Conservation (phyloP, 2,329 filamentous ascomycete genomes). For the Xylaria sp. region DNA sequence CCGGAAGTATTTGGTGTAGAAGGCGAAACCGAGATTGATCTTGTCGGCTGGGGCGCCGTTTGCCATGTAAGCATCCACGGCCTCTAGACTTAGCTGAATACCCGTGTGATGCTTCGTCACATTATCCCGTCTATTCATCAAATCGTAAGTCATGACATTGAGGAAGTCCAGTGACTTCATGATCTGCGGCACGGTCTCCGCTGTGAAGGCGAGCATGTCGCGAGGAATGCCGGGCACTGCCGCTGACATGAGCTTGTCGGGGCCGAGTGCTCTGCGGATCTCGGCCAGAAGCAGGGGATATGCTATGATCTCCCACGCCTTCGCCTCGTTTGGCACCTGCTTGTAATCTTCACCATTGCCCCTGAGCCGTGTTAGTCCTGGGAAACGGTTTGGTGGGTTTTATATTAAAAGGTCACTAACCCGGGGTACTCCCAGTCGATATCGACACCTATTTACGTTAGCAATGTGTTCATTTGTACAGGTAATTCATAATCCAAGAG, state of each 20-base stretch:
- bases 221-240: slow-evolving; percentile 70
- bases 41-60: slow-evolving; percentile 65
- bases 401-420: slow-evolving; percentile 32
- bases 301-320: slow-evolving; percentile 67
- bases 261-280: slow-evolving; percentile 67
- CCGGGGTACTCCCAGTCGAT: slow-evolving; percentile 71
- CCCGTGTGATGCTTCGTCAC: slow-evolving; percentile 73
- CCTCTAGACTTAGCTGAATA: slow-evolving; percentile 62
- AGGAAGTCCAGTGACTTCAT: slow-evolving; percentile 71
- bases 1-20: slow-evolving; percentile 75
- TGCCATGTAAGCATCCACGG: slow-evolving; percentile 68
- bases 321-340: slow-evolving; percentile 65
- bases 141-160: slow-evolving; percentile 77
- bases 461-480: background rate
- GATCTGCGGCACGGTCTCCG: slow-evolving; percentile 66
- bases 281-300: slow-evolving; percentile 70
- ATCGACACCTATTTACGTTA: slow-evolving; percentile 55
- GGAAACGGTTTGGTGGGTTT: background rate
- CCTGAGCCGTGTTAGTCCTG: slow-evolving; percentile 48
- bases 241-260: slow-evolving; percentile 70
- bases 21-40: slow-evolving; percentile 74
- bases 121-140: slow-evolving; percentile 77
- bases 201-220: slow-evolving; percentile 76
- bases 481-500: background rate
- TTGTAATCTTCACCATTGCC: slow-evolving; percentile 78